These are phyloP conservation scores for Saccharomycopsis synnaedendra DNA, from an alignment of 805 yeast genomes.

Conservation along the genomic window DNA sequence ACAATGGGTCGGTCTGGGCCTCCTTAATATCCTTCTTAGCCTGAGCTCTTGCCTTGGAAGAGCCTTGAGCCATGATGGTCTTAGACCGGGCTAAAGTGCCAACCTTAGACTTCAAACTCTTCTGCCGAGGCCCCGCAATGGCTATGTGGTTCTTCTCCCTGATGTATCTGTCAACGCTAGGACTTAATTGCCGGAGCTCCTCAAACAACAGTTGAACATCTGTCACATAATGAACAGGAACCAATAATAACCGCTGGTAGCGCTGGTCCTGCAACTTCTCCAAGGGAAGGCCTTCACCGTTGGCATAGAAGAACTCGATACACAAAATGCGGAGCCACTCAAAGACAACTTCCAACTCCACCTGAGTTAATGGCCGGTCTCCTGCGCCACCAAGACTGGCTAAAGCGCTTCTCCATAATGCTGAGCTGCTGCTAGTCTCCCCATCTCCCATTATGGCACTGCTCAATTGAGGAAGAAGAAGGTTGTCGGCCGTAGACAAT, in stretches of 20 bases:
- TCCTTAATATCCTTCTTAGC: slow-evolving; percentile 35
- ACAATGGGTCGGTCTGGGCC: slow-evolving; percentile 32
- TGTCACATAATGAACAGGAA: slow-evolving; percentile 57
- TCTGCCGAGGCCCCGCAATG: neutral
- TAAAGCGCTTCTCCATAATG: slow-evolving; percentile 26
- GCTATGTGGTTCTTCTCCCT: slow-evolving; percentile 32
- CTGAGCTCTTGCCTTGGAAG: slow-evolving; percentile 40
- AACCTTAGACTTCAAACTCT: slow-evolving; percentile 23
- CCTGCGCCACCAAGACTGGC: slow-evolving; percentile 27
- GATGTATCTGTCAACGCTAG: slow-evolving; percentile 38
- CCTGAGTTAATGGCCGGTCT: slow-evolving; percentile 36
- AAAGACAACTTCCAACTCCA: slow-evolving; percentile 57
- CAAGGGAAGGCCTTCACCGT: slow-evolving; percentile 71
- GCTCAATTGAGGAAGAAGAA: slow-evolving; percentile 64
- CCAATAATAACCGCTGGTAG: slow-evolving; percentile 51
- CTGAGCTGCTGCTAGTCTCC: slow-evolving; percentile 24
- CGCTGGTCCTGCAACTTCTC: slow-evolving; percentile 48
- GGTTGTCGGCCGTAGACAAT: slow-evolving; percentile 52
- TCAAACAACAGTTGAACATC: slow-evolving; percentile 33
- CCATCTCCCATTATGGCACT: slow-evolving; percentile 25
- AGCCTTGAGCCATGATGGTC: slow-evolving; percentile 65
- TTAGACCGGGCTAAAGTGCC: slow-evolving; percentile 47
- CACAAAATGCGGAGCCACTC: slow-evolving; percentile 61
- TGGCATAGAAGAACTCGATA: slow-evolving; percentile 65
- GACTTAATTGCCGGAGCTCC: slow-evolving; percentile 51